phyloP scores from a whole-genome alignment of 192 early-diverging fungal genomes.

The Mortierella antarctica region DNA sequence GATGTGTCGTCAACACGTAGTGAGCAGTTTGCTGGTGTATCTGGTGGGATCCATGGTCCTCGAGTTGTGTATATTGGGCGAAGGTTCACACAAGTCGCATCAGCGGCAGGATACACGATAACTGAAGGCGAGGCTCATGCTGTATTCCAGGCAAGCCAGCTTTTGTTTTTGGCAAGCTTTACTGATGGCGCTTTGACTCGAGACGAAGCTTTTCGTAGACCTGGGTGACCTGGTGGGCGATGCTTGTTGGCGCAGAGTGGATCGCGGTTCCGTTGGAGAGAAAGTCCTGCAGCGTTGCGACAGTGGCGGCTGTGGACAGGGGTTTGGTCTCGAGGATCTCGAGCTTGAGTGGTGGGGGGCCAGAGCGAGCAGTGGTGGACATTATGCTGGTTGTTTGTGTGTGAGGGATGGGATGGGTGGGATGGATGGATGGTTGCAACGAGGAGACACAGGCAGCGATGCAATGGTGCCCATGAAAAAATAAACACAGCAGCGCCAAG shows the following conservation, averaged over 20 bases:
- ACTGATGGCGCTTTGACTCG: slow-evolving; percentile 44
- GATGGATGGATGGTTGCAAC: not conserved
- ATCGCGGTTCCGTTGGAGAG: slow-evolving; percentile 49
- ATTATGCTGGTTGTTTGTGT: not conserved
- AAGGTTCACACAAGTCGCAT: too few species aligned
- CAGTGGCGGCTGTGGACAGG: slow-evolving; percentile 25
- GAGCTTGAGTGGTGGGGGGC: slow-evolving; percentile 49
- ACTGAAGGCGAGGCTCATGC: too few species aligned
- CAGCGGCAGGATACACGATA: too few species aligned
- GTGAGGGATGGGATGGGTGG: not conserved
- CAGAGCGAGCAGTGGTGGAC: slow-evolving; percentile 16
- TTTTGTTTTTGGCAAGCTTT: not conserved
- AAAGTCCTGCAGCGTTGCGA: slow-evolving; percentile 29
- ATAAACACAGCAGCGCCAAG: not conserved
- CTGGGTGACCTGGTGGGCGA: slow-evolving; percentile 50
- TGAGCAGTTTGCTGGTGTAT: too few species aligned
- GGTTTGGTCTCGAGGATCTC: slow-evolving; percentile 31
- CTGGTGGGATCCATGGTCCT: too few species aligned
- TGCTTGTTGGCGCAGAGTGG: slow-evolving; percentile 48
- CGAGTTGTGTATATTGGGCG: too few species aligned
- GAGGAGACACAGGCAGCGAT: not conserved
- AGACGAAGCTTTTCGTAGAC: slow-evolving; percentile 49
- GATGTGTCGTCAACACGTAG: too few species aligned
- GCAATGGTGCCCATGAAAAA: not conserved
- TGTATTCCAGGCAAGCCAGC: too few species aligned